Evolutionary conservation across 805 yeast genomes (phyloP), one percentile per base, ranked within the genome.

Genomic region (Sugiyamaella valdiviana): DNA sequence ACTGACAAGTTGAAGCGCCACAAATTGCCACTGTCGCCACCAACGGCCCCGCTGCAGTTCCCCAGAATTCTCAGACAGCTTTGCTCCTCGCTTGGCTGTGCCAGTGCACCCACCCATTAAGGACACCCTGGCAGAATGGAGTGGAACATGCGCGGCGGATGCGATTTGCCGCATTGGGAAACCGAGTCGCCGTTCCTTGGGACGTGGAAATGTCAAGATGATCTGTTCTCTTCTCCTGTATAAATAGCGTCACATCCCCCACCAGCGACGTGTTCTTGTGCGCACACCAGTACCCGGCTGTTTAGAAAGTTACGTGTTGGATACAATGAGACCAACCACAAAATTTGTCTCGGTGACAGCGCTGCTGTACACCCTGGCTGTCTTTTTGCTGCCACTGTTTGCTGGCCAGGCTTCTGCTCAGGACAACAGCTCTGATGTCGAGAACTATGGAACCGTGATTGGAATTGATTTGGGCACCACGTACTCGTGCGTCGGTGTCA

Each of bases 391-490:
- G 51, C 72, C 73, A 14, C 32, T 26, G 14, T 58, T 67, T 51
- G 19, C 63, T 42, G 59, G 64, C 16, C 39, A 22, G 40, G 56
- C 56, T 10, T 49, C 49, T 26, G 63, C 52, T 35, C 39, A 52
- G 42, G 62, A 60, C 38, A 69, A 65, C 17, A 62, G 58, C 45
- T 24, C 53, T 15, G 71, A 68, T 46, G 70, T 65, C 39, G 66
- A 64, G 46, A 63, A 58, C 59, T 67, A 69, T 50, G 73, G 72
- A 35, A 66, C 72, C 38, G 91, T 85, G 42, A 85, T 86, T 58
- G 95, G 98, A 72, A 91, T 91, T 65, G 98, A 91, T 76, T 78
- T 91, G 73, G 99, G 99, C 68, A 90, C 97, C 53, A 90, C 97
- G 2, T 90, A 90, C 73, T 89, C 96, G 1, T 90, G 97, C 81